Percentiles rank a stretch among this genome's conserved stretches.
phyloP scores from a whole-genome alignment of 495 filamentous ascomycete genomes.

The Neurospora pannonica region DNA sequence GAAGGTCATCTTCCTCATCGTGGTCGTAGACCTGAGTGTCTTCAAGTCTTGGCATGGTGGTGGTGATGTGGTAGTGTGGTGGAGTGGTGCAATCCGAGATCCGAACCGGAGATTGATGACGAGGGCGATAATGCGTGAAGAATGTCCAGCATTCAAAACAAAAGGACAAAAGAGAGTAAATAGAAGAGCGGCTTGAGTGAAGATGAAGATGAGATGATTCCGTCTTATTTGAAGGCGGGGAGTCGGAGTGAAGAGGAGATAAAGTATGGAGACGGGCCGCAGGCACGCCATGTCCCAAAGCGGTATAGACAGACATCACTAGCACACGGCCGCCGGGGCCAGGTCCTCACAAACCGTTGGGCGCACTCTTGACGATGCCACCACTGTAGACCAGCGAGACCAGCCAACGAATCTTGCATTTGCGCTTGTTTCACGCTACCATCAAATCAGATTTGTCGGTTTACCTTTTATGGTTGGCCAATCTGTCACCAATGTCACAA shows the following conservation, averaged over 20 bases:
- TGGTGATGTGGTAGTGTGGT: neutral
- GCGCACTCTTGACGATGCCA: neutral
- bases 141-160: neutral
- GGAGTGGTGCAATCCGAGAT: neutral
- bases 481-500: neutral
- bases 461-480: neutral
- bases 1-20: conserved; percentile 24
- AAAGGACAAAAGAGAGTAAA: neutral
- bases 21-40: conserved; percentile 11
- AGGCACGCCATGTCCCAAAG: neutral
- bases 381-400: neutral
- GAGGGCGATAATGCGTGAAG: neutral
- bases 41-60: neutral
- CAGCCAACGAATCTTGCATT: neutral
- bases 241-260: neutral
- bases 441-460: neutral
- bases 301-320: neutral
- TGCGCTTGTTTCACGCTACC: neutral
- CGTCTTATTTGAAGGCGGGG: neutral
- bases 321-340: neutral
- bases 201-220: neutral
- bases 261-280: neutral
- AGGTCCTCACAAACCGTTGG: neutral
- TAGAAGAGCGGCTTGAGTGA: neutral
- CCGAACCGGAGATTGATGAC: neutral